Conservation (phyloP, 345 rosid species). For the Cardiospermum halicacabum region DNA sequence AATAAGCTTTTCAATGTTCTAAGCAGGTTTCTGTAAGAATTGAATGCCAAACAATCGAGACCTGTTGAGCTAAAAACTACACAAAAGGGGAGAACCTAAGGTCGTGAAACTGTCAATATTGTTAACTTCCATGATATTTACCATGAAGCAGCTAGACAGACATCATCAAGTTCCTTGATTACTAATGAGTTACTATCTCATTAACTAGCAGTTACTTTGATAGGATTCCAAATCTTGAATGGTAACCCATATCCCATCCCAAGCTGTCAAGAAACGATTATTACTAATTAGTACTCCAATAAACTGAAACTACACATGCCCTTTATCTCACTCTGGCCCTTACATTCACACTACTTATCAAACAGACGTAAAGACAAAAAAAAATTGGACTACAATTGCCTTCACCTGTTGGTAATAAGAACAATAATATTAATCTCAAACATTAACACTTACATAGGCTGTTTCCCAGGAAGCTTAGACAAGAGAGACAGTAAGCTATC, state of each 20-base stretch:
- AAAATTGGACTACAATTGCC: neutral
- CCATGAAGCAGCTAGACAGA: neutral
- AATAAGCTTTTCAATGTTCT: neutral
- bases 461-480: slow-evolving; percentile 63
- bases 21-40: neutral
- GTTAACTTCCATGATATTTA: no score
- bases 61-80: neutral
- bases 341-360: neutral
- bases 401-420: neutral
- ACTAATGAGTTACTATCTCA: no score
- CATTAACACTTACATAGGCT: slow-evolving; percentile 48
- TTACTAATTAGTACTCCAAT: neutral
- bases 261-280: neutral
- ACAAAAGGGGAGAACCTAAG: neutral
- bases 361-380: slow-evolving; percentile 1
- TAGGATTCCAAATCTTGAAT: no score
- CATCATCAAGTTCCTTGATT: neutral
- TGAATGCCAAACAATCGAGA: neutral
- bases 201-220: no score
- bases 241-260: neutral
- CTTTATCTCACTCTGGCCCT: neutral
- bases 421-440: neutral
- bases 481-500: slow-evolving; percentile 76
- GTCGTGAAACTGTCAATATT: neutral
- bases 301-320: neutral